Percentiles rank a stretch among this genome's conserved stretches.
phyloP scores from a whole-genome alignment of 192 early-diverging fungal species.

The Linnemannia elongata region DNA sequence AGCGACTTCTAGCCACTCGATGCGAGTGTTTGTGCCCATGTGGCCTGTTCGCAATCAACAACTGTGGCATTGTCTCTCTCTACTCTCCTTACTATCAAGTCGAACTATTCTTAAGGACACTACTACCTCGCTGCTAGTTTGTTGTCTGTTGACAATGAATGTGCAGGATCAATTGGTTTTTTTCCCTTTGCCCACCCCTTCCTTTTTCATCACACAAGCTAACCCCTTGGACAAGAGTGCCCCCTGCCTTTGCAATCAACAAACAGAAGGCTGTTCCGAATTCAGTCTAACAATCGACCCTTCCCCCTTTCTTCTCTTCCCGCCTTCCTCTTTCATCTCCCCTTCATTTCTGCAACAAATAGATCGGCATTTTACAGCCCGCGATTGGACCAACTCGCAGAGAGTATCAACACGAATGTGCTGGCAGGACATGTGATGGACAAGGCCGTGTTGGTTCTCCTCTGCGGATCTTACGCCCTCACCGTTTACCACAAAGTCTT shows the following conservation, averaged over 20 bases:
- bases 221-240: not conserved
- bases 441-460: constrained; percentile 47
- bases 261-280: not conserved
- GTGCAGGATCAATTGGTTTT: not conserved
- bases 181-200: not conserved
- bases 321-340: not conserved
- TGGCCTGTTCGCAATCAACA: not conserved
- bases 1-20: not conserved
- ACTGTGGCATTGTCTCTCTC: not conserved
- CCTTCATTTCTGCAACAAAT: not conserved
- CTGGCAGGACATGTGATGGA: constrained; percentile 50
- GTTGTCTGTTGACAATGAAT: not conserved
- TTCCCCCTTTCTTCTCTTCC: not conserved
- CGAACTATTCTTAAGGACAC: not conserved
- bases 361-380: constrained; percentile 55
- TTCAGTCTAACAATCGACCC: not conserved
- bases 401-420: constrained; percentile 45
- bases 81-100: not conserved
- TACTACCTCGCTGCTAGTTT: not conserved
- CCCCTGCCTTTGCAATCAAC: not conserved
- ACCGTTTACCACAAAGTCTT: constrained; percentile 64
- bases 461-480: constrained; percentile 62
- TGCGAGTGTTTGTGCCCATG: not conserved
- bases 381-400: constrained; percentile 45
- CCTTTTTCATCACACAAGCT: not conserved